phyloP scores from a whole-genome alignment of 2,329 filamentous ascomycete species.

The Hymenoscyphus linearis region DNA sequence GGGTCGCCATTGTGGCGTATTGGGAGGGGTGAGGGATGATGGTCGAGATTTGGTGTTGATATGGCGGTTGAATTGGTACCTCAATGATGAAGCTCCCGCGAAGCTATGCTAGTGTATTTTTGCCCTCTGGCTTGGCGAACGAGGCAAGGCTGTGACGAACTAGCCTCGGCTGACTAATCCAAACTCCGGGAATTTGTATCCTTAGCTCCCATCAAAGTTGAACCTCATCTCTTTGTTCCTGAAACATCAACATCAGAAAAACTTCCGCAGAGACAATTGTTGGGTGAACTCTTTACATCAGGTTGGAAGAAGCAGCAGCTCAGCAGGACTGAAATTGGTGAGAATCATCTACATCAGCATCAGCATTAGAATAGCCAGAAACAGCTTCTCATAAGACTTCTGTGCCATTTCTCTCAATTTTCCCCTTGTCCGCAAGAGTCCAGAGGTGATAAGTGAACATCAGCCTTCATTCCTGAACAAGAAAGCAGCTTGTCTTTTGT shows the following conservation, averaged over 20 bases:
- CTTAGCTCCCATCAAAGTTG: background rate
- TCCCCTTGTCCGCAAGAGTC: conserved; percentile 9
- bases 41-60: background rate
- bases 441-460: conserved; percentile 27
- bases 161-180: background rate
- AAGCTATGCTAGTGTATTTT: conserved; percentile 24
- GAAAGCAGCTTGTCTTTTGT: conserved; percentile 14
- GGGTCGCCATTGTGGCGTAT: conserved; percentile 36
- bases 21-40: conserved; percentile 4
- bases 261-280: background rate
- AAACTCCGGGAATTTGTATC: conserved; percentile 7
- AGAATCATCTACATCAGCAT: conserved; percentile 2
- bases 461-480: conserved; percentile 24
- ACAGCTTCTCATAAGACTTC: conserved; percentile 31
- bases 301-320: background rate
- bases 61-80: background rate
- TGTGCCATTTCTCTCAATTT: conserved; percentile 27
- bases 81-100: conserved; percentile 8
- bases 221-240: conserved; percentile 5
- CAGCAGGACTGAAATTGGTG: background rate
- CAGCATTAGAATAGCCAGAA: conserved; percentile 33
- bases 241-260: background rate
- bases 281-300: background rate
- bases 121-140: background rate
- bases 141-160: background rate